A percentile compares a stretch with the other conserved stretches of the same genome.
Conservation (phyloP, 441 rosid genomes). For the Theobroma grandiflorum region DNA sequence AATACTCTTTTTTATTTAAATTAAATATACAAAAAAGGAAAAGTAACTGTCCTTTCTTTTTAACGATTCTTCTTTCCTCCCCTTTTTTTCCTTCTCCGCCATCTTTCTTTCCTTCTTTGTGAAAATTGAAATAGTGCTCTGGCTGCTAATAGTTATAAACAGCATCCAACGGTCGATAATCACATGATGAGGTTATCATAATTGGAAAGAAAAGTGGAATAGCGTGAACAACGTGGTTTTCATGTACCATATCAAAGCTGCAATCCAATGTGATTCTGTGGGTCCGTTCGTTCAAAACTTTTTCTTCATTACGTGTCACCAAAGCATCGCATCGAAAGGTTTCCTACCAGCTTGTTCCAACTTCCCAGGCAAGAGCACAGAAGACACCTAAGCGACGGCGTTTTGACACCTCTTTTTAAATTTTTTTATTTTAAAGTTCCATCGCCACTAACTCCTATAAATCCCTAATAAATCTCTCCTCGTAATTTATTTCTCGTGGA, state of each 20-base stretch:
- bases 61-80: too few species aligned
- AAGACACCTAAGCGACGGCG: neutral
- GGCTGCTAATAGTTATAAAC: neutral
- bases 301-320: slow-evolving; percentile 31
- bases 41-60: too few species aligned
- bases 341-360: neutral
- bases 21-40: too few species aligned
- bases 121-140: too few species aligned
- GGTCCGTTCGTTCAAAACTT: neutral
- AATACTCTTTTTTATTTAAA: too few species aligned
- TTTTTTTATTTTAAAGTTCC: neutral
- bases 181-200: neutral
- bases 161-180: slow-evolving; percentile 5
- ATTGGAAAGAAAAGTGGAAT: neutral
- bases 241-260: neutral
- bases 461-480: neutral
- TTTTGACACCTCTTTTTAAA: neutral
- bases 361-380: slow-evolving; percentile 8
- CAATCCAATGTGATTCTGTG: neutral
- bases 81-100: too few species aligned
- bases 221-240: neutral
- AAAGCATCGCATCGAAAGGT: slow-evolving; percentile 20
- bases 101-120: too few species aligned
- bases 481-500: neutral
- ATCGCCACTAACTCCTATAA: neutral